Evolutionary conservation across 176 grass and related monocot species (phyloP), one percentile per base, ranked within the genome.

Genomic region (Zizania latifolia): DNA sequence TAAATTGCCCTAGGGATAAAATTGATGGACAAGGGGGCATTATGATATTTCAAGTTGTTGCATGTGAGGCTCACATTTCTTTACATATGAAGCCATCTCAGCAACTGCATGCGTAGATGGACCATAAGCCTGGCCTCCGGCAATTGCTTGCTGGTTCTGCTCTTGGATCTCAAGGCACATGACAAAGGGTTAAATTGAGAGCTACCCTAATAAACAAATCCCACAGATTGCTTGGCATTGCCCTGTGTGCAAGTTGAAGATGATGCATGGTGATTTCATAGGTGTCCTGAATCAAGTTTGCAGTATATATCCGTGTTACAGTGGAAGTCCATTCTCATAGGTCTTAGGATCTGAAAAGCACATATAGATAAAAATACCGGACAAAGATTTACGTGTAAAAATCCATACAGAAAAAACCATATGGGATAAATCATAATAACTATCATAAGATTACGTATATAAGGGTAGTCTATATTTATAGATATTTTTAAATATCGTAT

Each of bases 161-260:
- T 53, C 39, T 65, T 75, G 7, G 7, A 53, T 22, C 60, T 32
- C 70, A 78, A 74, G 86, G 68, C 86, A 59, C 32, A 50, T 76
- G 82, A 32, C 80, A 35, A 50, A 14, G 11, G 24, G 54, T 33
- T 73, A 14, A 48, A 29, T 78, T 59, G 79, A 46, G 74, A 58
- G 46, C 37, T 3, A 3, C 9, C 28, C 4, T 53, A 5, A 54
- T 83, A 78, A 78, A 87, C 50, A 87, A 87, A 27, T n/a, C 45
- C 16, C 28, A 34, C 32, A 43, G 45, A 22, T 68, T 40, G 7
- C 63, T 55, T 78, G 64, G 44, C 74, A 68, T 7, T 72, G 10
- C 65, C 50, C 40, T 41, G 50, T 68, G 36, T n/a, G 55, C 54
- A 71, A 26, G 66, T 55, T 80, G 78, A 30, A 70, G 29, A 17